Evolutionary conservation across 768 basidiomycete genomes (phyloP).

Genomic region (Asterophora lycoperdoides): DNA sequence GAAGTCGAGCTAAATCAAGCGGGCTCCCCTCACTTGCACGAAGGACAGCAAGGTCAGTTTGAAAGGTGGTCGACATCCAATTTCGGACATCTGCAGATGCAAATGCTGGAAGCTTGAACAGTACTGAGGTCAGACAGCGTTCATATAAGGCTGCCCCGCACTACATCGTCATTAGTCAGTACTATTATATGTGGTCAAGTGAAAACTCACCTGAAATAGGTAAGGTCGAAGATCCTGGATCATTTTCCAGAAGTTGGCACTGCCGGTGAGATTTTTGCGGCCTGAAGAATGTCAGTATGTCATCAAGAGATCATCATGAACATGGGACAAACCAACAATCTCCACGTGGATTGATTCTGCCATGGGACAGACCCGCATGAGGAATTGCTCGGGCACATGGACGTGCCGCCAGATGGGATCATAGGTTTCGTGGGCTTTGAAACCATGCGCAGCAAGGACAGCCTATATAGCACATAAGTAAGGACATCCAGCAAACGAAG

Average conservation of each 20-base stretch:
- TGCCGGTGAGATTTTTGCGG: constrained; percentile 12
- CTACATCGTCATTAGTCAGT: background rate
- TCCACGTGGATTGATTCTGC: constrained; percentile 10
- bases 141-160: constrained; percentile 12
- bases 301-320: background rate
- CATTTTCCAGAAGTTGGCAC: constrained; percentile 22
- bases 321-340: background rate
- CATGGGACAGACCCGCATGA: constrained; percentile 10
- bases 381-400: constrained; percentile 13
- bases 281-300: background rate
- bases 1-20: background rate
- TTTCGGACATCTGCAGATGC: constrained; percentile 4
- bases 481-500: background rate
- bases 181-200: background rate
- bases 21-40: background rate
- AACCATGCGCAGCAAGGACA: constrained; percentile 16
- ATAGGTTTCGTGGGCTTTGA: constrained; percentile 12
- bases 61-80: constrained; percentile 11
- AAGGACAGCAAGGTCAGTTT: background rate
- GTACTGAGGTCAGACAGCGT: constrained; percentile 1
- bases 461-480: constrained; percentile 7
- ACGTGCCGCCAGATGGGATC: constrained; percentile 14
- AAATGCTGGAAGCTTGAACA: constrained; percentile 15
- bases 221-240: constrained; percentile 17
- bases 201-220: constrained; percentile 16